A percentile compares a stretch with the other conserved stretches of the same genome.
These are phyloP conservation scores for Aspergillus carbonarius DNA, from an alignment of 2,329 filamentous ascomycete species.

Conservation along the genomic window DNA sequence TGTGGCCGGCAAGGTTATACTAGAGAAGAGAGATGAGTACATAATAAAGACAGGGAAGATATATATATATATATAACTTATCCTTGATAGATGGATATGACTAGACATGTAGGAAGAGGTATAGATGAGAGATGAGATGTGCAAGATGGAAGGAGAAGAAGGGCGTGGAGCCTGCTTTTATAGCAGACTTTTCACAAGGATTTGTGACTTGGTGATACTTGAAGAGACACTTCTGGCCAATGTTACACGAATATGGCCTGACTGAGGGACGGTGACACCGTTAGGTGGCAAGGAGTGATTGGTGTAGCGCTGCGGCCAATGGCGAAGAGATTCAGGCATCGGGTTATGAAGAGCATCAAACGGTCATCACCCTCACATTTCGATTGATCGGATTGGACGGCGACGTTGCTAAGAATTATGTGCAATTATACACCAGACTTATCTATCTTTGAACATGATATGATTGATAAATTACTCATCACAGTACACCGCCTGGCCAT, in stretches of 20 bases:
- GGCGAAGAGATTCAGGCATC: background rate
- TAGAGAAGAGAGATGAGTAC: background rate
- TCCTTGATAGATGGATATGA: too few species aligned
- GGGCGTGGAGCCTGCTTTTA: background rate
- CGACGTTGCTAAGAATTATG: background rate
- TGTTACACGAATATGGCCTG: too few species aligned
- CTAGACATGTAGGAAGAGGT: background rate
- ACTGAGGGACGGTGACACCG: too few species aligned
- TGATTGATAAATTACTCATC: slow-evolving; percentile 24
- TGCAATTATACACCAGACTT: background rate
- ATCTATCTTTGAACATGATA: slow-evolving; percentile 16
- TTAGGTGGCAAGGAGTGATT: too few species aligned
- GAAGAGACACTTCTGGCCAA: background rate
- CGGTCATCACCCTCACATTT: background rate
- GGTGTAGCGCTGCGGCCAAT: background rate
- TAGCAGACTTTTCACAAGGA: background rate
- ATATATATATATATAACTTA: too few species aligned
- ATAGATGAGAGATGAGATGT: background rate
- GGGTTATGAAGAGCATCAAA: background rate
- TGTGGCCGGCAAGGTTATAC: background rate
- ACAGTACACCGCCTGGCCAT: slow-evolving; percentile 24
- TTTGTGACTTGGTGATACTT: background rate
- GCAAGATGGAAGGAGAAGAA: background rate
- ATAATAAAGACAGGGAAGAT: too few species aligned
- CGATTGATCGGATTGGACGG: background rate